Evolutionary conservation across 2,329 filamentous ascomycete species (phyloP), one percentile per base, ranked within the genome.

Genomic region (Neopestalotiopsis clavispora): DNA sequence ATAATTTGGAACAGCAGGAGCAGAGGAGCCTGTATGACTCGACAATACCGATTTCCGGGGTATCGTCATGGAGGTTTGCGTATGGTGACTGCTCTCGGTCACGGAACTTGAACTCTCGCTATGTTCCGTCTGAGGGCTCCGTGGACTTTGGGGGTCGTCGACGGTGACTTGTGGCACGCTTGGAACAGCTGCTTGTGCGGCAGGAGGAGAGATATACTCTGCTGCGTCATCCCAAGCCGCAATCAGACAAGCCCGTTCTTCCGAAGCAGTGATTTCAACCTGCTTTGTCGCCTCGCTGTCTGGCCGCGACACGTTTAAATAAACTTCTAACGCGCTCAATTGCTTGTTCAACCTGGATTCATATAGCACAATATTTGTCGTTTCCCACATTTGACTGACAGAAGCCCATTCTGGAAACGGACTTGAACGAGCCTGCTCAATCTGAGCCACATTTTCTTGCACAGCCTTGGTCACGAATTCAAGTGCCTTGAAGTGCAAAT

Each of bases 301-400:
- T 5, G 56, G 56, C 64, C 28, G 32, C 14, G 67, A 45, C 14
- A 67, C 65, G 12, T 49, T 67, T 7, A 69, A 20, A 63, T 69
- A 69, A 5, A 69, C 64, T 20, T 17, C 52, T 17, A 70, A 52
- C 10, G 63, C 60, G 52, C n/a, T 52, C 58, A 70, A 32, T 56
- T 70, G 67, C 42, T 56, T 64, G 28, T 34, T 38, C n/a, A 70
- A 65, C 10, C 58, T 52, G 13, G 42, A 67, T n/a, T 65, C 67
- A 30, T 32, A 57, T 14, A 42, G 60, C 9, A 14, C 28, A 40
- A 70, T 69, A 5, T 69, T 32, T 28, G 64, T 6, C 14, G 9
- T 28, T 32, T 42, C 61, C 63, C 67, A 69, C 14, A 69, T 34
- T 17, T 14, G n/a, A 13, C 28, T 40, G 34, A 67, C 58, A 64